Percentiles rank a stretch among this genome's conserved stretches.
Conservation (phyloP, 768 basidiomycete genomes). For the Jaapia argillacea region DNA sequence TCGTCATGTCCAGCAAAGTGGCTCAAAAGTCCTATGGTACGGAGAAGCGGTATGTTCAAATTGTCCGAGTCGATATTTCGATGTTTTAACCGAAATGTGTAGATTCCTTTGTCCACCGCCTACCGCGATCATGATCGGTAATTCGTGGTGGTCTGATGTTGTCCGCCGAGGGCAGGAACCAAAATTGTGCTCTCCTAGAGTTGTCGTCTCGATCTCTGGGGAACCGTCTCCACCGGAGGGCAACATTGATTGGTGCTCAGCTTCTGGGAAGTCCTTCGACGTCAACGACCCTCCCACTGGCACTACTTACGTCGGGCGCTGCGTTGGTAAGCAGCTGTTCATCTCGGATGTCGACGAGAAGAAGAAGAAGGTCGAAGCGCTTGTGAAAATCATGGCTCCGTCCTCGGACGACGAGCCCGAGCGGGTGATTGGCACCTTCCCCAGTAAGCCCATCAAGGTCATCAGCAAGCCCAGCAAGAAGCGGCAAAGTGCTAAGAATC, state of each 20-base stretch:
- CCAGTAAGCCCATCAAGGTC: slow-evolving; percentile 93
- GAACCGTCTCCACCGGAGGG: slow-evolving; percentile 82
- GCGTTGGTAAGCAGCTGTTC: slow-evolving; percentile 90
- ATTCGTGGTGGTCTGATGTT: slow-evolving; percentile 89
- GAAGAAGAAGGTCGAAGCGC: slow-evolving; percentile 90
- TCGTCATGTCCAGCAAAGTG: slow-evolving; percentile 96
- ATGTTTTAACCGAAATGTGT: slow-evolving; percentile 3
- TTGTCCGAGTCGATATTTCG: not conserved
- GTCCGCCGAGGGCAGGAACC: slow-evolving; percentile 65
- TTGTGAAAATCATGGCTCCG: slow-evolving; percentile 81
- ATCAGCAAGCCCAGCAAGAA: slow-evolving; percentile 99
- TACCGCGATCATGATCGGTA: slow-evolving; percentile 89
- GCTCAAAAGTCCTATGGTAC: slow-evolving; percentile 97
- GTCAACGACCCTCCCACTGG: slow-evolving; percentile 68
- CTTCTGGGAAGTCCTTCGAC: slow-evolving; percentile 79
- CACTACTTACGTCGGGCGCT: slow-evolving; percentile 86
- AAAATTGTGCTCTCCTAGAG: slow-evolving; percentile 66
- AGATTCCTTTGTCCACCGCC: slow-evolving; percentile 92
- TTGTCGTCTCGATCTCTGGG: slow-evolving; percentile 87
- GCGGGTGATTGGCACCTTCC: slow-evolving; percentile 80
- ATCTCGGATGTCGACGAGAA: slow-evolving; percentile 94
- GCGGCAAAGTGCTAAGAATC: slow-evolving; percentile 86
- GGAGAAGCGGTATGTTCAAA: slow-evolving; percentile 66
- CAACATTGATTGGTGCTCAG: slow-evolving; percentile 79
- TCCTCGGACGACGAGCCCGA: slow-evolving; percentile 79